These are phyloP conservation scores for Prunella vulgaris DNA, from an alignment of 257 asterid species.

Conservation along the genomic window DNA sequence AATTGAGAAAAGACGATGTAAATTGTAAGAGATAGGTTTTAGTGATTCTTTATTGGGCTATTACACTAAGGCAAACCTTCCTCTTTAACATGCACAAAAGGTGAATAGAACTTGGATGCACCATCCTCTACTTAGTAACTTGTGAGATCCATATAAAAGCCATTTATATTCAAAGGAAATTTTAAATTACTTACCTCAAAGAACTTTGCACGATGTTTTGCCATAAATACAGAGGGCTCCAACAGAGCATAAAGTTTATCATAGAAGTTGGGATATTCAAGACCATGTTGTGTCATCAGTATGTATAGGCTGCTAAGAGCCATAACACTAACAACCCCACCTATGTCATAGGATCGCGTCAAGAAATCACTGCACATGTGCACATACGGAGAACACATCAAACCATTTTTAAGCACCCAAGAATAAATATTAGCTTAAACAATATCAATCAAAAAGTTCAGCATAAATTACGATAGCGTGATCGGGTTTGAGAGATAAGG, in stretches of 20 bases:
- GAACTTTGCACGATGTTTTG: conserved; percentile 83
- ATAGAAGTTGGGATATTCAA: conserved; percentile 92
- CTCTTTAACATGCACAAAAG: too few relatives aligned
- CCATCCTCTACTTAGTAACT: conserved; percentile 10
- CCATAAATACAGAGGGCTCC: conserved; percentile 86
- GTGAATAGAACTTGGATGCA: background rate
- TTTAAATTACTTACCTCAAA: conserved; percentile 49
- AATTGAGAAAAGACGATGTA: background rate
- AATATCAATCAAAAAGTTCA: conserved; percentile 1
- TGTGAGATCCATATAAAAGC: background rate
- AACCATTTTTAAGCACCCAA: background rate
- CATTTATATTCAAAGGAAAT: background rate
- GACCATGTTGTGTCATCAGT: conserved; percentile 93
- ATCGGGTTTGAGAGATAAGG: conserved; percentile 80
- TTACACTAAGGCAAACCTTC: background rate
- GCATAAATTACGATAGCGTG: conserved; percentile 63
- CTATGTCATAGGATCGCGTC: conserved; percentile 87
- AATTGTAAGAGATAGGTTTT: background rate
- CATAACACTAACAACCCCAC: conserved; percentile 97
- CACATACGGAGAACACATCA: conserved; percentile 11
- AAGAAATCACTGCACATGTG: conserved; percentile 78
- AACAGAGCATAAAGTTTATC: conserved; percentile 77
- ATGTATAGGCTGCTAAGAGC: conserved; percentile 84
- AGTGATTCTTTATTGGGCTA: background rate
- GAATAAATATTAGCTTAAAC: conserved; percentile 8